These are phyloP conservation scores for Nakazawaea peltata DNA, from an alignment of 805 yeast genomes.

Conservation along the genomic window DNA sequence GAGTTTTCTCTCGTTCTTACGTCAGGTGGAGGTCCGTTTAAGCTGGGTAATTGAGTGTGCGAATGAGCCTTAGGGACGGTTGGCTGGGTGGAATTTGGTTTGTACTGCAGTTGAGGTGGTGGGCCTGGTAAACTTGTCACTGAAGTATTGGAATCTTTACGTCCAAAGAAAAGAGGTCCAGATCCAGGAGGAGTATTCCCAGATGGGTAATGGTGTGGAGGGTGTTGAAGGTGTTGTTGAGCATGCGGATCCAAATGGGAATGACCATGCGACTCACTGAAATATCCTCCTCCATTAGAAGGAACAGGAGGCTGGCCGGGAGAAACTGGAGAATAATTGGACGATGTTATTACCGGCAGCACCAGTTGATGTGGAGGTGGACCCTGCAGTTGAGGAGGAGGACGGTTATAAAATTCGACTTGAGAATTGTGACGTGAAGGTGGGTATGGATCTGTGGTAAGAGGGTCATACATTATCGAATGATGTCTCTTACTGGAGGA, in stretches of 20 bases:
- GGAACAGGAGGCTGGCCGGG: constrained; percentile 8
- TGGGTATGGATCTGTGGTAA: constrained; percentile 8
- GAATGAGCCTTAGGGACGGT: no score
- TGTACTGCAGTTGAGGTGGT: not conserved
- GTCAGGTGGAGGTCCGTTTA: no score
- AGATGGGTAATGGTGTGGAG: no score
- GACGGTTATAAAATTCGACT: constrained; percentile 8
- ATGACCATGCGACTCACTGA: constrained; percentile 8
- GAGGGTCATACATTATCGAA: constrained; percentile 7
- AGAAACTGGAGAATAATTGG: constrained; percentile 6
- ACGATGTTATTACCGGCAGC: no score
- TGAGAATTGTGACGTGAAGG: constrained; percentile 7
- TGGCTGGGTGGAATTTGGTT: constrained; percentile 7
- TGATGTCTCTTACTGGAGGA: constrained; percentile 11
- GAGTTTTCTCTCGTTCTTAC: no score
- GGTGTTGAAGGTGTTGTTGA: constrained; percentile 12
- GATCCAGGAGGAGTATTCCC: no score
- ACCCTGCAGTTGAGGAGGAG: no score
- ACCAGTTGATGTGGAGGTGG: no score
- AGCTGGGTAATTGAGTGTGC: no score
- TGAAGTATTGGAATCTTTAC: not conserved
- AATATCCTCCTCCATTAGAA: constrained; percentile 12
- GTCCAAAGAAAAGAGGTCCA: no score
- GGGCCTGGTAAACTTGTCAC: not conserved
- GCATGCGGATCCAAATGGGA: constrained; percentile 11